These are phyloP conservation scores for Aspergillus costaricaensis DNA, from an alignment of 2,329 filamentous ascomycete species.

Conservation along the genomic window DNA sequence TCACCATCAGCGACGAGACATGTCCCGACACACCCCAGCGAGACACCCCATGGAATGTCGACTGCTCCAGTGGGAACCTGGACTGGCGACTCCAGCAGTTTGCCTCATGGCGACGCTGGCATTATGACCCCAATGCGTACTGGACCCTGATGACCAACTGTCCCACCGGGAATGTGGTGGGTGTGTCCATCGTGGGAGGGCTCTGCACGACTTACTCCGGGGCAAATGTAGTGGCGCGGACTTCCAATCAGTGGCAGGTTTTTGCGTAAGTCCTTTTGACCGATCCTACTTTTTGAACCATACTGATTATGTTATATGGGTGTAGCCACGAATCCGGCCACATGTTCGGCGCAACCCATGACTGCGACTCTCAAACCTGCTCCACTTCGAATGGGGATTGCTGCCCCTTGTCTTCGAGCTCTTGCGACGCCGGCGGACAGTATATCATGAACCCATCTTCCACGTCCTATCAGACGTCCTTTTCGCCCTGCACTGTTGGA, in stretches of 20 bases:
- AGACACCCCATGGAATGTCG: slow-evolving; percentile 39
- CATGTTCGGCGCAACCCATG: slow-evolving; percentile 79
- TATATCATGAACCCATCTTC: slow-evolving; percentile 65
- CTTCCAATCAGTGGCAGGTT: slow-evolving; percentile 85
- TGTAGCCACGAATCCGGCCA: slow-evolving; percentile 78
- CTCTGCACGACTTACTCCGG: slow-evolving; percentile 56
- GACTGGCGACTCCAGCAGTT: slow-evolving; percentile 63
- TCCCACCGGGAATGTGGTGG: slow-evolving; percentile 77
- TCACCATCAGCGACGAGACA: slow-evolving; percentile 70
- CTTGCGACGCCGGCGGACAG: slow-evolving; percentile 69
- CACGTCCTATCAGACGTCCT: slow-evolving; percentile 65
- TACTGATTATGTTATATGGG: too few species aligned
- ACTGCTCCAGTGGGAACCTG: slow-evolving; percentile 20
- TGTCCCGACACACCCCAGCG: slow-evolving; percentile 64
- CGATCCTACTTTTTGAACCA: rapidly evolving
- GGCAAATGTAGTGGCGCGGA: slow-evolving; percentile 85
- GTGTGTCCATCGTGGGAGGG: slow-evolving; percentile 78
- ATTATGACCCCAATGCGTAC: slow-evolving; percentile 75
- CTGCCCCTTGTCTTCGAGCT: slow-evolving; percentile 68
- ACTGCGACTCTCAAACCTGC: slow-evolving; percentile 58
- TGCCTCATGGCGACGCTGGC: slow-evolving; percentile 76
- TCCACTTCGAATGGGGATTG: slow-evolving; percentile 57
- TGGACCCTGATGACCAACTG: slow-evolving; percentile 87
- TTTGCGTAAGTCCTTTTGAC: slow-evolving; percentile 59
- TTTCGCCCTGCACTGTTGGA: slow-evolving; percentile 82